These are phyloP conservation scores for Paecilomyces niveus DNA, from an alignment of 2,329 filamentous ascomycete species.

Conservation along the genomic window DNA sequence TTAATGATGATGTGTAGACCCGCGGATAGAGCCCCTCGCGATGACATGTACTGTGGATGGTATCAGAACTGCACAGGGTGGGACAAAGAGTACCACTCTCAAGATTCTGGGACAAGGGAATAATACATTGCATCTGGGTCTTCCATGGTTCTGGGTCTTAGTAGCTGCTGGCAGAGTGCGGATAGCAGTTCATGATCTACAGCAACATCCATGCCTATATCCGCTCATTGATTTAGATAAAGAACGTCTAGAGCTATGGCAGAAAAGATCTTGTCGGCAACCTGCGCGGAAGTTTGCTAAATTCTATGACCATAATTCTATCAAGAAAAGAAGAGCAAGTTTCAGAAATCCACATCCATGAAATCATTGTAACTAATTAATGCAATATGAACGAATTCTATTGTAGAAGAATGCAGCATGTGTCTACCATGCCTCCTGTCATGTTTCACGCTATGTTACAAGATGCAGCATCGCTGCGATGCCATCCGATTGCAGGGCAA, in stretches of 20 bases:
- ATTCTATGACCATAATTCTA: too few relatives aligned
- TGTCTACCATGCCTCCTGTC: not conserved
- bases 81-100: not conserved
- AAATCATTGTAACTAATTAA: not conserved
- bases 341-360: not conserved
- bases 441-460: not conserved
- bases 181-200: too few relatives aligned
- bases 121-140: too few relatives aligned
- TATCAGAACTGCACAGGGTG: not conserved
- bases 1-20: not conserved
- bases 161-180: too few relatives aligned
- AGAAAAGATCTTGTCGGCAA: too few relatives aligned
- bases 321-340: too few relatives aligned
- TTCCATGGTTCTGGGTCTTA: too few relatives aligned
- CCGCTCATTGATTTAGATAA: too few relatives aligned
- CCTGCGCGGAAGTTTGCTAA: too few relatives aligned
- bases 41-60: not conserved
- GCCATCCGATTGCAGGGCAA: not conserved
- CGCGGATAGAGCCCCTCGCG: not conserved
- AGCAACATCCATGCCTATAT: too few relatives aligned
- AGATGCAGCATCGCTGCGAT: not conserved
- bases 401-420: not conserved
- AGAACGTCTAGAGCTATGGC: too few relatives aligned
- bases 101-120: too few relatives aligned
- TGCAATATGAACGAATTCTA: not conserved